Base-by-base conservation (phyloP, 345 rosid genomes). In the Eucalyptus regnans region DNA sequence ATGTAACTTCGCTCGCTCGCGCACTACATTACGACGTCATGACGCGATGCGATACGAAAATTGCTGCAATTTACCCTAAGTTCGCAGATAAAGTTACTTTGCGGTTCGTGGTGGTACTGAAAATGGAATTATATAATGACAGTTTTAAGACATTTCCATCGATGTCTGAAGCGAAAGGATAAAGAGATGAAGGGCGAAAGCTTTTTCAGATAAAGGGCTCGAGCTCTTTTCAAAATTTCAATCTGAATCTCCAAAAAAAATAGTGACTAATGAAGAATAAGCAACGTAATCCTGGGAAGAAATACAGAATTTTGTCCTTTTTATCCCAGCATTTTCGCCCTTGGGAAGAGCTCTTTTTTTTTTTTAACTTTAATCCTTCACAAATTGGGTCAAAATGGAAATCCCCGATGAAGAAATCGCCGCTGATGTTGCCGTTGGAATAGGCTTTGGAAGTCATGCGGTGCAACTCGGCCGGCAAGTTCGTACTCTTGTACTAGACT, bases 391-490 rank as follows among this genome's bases (percentile, higher is more conserved):
- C 46, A 2, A 71, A 37, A 71, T 5, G 18, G 7, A 71, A 33
- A 71, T 33, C 22, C 41, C 9, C 13, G 5, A 31, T n/a, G 6
- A n/a, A n/a, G n/a, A 31, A 31, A 31, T 68, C 9, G 79, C 43
- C 43, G 9, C 5, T 16, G 43, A 68, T 31, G 43, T n/a, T 31
- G 79, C 79, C 79, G 12, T n/a, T 16, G 76, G 33, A 64, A n/a
- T 64, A n/a, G 37, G 76, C 76, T 13, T 25, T 25, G 29, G 13
- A 4, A 37, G 14, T 71, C 46, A 6, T 5, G 46, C 0, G 23
- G 44, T 27, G 23, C 46, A 37, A 71, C 8, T 12, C 1, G 4
- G 1, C 8, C 25, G 2, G 46, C 4, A 0, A 41, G 41, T 41
- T 41, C 41, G 41, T 4, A 41, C 41, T 41, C 41, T 41, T 41